phyloP scores from a whole-genome alignment of 169 alveolate genomes.

The Besnoitia besnoiti region DNA sequence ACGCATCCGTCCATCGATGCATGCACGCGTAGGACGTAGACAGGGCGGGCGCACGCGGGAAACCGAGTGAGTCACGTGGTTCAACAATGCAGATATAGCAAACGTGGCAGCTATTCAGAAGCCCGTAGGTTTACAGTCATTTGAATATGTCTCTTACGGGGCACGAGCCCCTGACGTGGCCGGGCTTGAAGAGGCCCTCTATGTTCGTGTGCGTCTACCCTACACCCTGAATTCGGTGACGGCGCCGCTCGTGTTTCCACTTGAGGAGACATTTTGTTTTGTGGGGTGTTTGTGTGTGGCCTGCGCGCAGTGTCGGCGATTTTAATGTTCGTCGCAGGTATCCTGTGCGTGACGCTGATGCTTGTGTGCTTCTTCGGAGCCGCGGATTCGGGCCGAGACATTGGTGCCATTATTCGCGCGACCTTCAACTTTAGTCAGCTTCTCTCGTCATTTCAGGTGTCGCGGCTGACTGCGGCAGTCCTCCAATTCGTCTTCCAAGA shows the following conservation, averaged over 20 bases:
- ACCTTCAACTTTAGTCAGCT: conserved; percentile 57
- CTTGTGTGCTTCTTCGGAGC: conserved; percentile 54
- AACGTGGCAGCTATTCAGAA: too few species aligned
- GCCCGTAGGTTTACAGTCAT: too few species aligned
- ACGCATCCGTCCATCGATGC: too few species aligned
- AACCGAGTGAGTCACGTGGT: too few species aligned
- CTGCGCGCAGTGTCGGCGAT: conserved; percentile 51
- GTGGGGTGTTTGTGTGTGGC: not conserved
- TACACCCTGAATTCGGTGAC: not conserved
- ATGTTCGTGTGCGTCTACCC: not conserved
- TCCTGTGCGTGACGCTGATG: conserved; percentile 62
- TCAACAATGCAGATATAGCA: too few species aligned
- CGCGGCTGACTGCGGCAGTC: conserved; percentile 40
- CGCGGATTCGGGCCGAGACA: conserved; percentile 51
- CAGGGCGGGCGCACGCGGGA: too few species aligned
- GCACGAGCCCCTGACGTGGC: too few species aligned
- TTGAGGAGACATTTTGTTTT: not conserved
- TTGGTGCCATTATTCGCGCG: conserved; percentile 28
- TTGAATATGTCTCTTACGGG: too few species aligned
- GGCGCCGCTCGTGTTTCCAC: not conserved
- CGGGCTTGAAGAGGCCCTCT: not conserved
- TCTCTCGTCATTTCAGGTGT: conserved; percentile 22
- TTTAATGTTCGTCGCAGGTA: conserved; percentile 57
- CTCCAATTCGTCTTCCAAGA: conserved; percentile 44
- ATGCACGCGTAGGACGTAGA: too few species aligned